These are phyloP conservation scores for Sphagnum magellanicum DNA, from an alignment of 228 moss, liverwort and hornwort species.

Conservation along the genomic window DNA sequence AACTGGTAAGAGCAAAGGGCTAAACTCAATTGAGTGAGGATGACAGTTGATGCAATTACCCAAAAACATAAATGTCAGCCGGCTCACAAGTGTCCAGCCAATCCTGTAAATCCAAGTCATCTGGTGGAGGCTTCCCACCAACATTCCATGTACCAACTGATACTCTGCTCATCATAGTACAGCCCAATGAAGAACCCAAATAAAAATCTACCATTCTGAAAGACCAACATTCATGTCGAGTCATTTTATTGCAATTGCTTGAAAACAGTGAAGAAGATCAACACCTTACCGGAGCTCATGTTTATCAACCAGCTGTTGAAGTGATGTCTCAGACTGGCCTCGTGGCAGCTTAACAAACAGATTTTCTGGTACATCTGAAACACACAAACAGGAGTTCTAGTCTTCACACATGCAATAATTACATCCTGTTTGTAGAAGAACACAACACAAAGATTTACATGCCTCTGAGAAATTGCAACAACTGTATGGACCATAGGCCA, in stretches of 20 bases:
- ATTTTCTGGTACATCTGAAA: constrained; percentile 32
- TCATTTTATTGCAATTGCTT: background rate
- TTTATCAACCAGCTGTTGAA: constrained; percentile 69
- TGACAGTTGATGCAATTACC: constrained; percentile 26
- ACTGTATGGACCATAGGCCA: too few relatives aligned
- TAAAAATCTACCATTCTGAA: background rate
- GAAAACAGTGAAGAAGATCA: background rate
- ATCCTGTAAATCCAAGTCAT: constrained; percentile 64
- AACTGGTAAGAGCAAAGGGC: background rate
- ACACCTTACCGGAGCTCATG: constrained; percentile 63
- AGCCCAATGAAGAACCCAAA: background rate
- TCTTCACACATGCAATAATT: background rate
- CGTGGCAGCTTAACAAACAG: constrained; percentile 38
- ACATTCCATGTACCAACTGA: constrained; percentile 92
- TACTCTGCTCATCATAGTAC: constrained; percentile 40
- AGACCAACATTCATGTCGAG: background rate
- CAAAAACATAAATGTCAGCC: constrained; percentile 85
- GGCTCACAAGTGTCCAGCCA: constrained; percentile 68
- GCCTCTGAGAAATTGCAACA: background rate
- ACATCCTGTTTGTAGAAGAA: background rate
- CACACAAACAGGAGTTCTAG: background rate
- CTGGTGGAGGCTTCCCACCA: constrained; percentile 76
- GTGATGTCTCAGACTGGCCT: constrained; percentile 78
- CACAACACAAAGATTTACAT: background rate
- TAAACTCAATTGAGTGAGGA: background rate